Percentiles rank a stretch among this genome's conserved stretches.
phyloP scores from a whole-genome alignment of 257 asterid species.

The Ilex asprella region DNA sequence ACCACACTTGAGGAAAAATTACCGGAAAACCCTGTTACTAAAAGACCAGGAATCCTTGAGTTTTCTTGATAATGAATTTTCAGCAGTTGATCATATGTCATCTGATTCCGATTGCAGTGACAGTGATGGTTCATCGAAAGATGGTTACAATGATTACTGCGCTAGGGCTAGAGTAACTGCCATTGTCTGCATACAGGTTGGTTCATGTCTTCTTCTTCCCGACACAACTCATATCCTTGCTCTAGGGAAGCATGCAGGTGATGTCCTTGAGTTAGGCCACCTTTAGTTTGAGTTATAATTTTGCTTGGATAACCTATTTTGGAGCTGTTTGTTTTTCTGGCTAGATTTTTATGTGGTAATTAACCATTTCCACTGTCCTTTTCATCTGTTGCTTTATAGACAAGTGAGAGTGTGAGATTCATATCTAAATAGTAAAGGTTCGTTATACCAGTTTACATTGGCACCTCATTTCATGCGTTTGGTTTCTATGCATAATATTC shows the following conservation, averaged over 20 bases:
- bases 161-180: constrained; percentile 79
- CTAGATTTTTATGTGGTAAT: too few species aligned
- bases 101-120: constrained; percentile 96
- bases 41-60: constrained; percentile 32
- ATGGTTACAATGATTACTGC: constrained; percentile 32
- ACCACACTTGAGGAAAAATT: constrained; percentile 79
- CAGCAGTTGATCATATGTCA: constrained; percentile 27
- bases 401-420: too few species aligned
- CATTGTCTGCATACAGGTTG: constrained; percentile 79
- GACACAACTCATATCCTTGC: constrained; percentile 1
- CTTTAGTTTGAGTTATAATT: too few species aligned
- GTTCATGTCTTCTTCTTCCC: constrained; percentile 23
- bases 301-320: too few species aligned
- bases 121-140: constrained; percentile 57
- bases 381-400: too few species aligned
- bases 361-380: too few species aligned
- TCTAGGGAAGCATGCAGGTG: not conserved
- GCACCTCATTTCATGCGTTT: too few species aligned
- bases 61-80: constrained; percentile 34
- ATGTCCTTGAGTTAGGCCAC: too few species aligned
- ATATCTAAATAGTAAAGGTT: too few species aligned
- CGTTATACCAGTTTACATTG: too few species aligned
- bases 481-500: too few species aligned
- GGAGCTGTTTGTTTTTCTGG: too few species aligned
- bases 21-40: constrained; percentile 23